Evolutionary conservation across 164 flowering plant species (phyloP).

Genomic region (Dillenia suffruticosa): DNA sequence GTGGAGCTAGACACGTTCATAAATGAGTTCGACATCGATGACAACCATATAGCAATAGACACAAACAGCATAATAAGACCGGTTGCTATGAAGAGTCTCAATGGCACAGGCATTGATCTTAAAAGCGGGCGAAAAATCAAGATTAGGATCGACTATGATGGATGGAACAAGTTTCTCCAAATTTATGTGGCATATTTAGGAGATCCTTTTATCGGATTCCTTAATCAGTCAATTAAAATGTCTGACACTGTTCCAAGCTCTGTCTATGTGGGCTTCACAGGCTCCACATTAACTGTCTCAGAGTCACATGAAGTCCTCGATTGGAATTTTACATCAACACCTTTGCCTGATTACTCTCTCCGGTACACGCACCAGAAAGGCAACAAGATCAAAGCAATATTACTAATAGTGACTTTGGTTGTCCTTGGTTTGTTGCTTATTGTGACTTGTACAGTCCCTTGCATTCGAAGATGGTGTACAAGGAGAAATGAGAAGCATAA

Average conservation of each 20-base stretch:
- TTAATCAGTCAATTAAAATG: constrained; percentile 26
- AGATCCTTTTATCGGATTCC: constrained; percentile 16
- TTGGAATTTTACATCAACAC: constrained; percentile 33
- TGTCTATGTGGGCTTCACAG: constrained; percentile 42
- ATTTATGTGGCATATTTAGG: constrained; percentile 26
- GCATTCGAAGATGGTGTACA: constrained; percentile 4
- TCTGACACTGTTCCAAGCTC: constrained; percentile 27
- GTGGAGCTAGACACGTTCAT: constrained; percentile 50
- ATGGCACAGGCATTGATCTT: constrained; percentile 26
- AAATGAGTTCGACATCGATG: constrained; percentile 42
- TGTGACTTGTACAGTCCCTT: neutral
- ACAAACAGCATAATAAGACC: constrained; percentile 25
- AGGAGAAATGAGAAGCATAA: constrained; percentile 5
- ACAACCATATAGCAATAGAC: constrained; percentile 43
- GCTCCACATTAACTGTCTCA: constrained; percentile 25
- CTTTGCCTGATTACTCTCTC: constrained; percentile 16
- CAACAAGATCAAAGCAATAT: constrained; percentile 5
- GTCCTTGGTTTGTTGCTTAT: constrained; percentile 9
- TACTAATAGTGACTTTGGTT: constrained; percentile 14
- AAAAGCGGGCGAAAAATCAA: constrained; percentile 33
- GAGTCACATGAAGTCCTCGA: constrained; percentile 36
- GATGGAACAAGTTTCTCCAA: constrained; percentile 20
- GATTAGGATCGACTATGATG: constrained; percentile 35
- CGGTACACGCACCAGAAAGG: neutral
- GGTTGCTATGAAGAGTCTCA: constrained; percentile 22